phyloP scores from a whole-genome alignment of 306 rosid genomes.

The Vachellia collinsii region DNA sequence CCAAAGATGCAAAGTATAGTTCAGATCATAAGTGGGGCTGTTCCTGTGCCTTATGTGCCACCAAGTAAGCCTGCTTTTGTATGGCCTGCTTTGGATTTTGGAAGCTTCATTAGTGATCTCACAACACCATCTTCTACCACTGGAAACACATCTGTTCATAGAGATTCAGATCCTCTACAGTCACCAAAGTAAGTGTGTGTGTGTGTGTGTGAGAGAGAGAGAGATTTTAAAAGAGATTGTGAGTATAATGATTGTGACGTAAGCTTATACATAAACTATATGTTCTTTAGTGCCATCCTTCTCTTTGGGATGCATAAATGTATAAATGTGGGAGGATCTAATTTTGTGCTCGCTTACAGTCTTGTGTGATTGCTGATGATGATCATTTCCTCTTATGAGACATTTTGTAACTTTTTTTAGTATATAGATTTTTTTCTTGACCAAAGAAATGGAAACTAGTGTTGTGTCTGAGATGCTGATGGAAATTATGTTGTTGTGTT shows the following conservation, averaged over 20 bases:
- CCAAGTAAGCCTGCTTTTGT: constrained; percentile 72
- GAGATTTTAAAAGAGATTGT: neutral
- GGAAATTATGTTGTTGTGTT: neutral
- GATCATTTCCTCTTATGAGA: neutral
- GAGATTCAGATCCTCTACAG: constrained; percentile 9
- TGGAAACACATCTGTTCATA: constrained; percentile 34
- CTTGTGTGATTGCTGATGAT: constrained; percentile 13
- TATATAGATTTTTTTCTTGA: neutral
- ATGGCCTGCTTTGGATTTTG: constrained; percentile 63
- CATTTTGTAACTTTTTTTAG: neutral
- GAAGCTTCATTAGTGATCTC: constrained; percentile 36
- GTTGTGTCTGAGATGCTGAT: constrained; percentile 33
- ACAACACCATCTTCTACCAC: constrained; percentile 26
- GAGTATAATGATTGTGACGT: neutral
- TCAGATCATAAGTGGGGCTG: constrained; percentile 63
- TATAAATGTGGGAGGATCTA: neutral
- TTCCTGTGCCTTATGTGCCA: constrained; percentile 58
- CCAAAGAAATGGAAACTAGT: too few species aligned
- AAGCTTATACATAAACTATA: neutral
- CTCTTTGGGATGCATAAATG: neutral
- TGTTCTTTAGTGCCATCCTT: neutral
- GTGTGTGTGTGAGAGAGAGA: neutral
- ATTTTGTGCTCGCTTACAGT: neutral
- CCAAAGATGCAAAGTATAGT: constrained; percentile 62
- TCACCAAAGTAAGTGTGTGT: neutral